Evolutionary conservation across 148 eudicot genomes (phyloP).

Genomic region (Diospyros kaki): DNA sequence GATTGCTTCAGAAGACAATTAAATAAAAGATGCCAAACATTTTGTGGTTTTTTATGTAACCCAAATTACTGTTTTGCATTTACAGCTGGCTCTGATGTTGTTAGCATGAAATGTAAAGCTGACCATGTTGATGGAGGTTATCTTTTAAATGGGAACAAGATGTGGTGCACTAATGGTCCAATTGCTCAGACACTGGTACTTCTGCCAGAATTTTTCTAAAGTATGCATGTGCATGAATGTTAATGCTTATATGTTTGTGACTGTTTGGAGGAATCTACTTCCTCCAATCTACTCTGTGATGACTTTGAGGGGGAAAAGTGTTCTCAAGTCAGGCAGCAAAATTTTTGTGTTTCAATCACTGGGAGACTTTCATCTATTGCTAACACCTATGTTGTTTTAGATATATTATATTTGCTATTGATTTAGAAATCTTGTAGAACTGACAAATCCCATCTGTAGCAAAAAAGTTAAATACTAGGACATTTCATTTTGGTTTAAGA

Average conservation of each 20-base stretch:
- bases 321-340: background rate
- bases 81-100: slow-evolving; percentile 98
- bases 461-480: too few relatives aligned
- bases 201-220: background rate
- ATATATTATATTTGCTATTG: background rate
- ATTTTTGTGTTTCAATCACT: background rate
- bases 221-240: background rate
- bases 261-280: background rate
- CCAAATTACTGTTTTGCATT: slow-evolving; percentile 15
- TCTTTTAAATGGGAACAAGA: slow-evolving; percentile 87
- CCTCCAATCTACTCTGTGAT: background rate
- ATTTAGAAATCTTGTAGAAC: too few relatives aligned
- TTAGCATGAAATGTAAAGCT: slow-evolving; percentile 99
- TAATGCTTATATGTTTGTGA: background rate
- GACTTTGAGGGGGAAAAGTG: background rate
- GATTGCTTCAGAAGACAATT: background rate
- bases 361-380: too few relatives aligned
- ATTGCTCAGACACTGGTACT: slow-evolving; percentile 85
- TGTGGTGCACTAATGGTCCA: slow-evolving; percentile 99
- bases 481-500: background rate
- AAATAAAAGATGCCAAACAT: background rate
- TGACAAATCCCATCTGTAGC: background rate
- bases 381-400: background rate
- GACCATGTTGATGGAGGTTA: slow-evolving; percentile 87
- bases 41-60: slow-evolving; percentile 2